Percentiles rank a stretch among this genome's conserved stretches.
These are phyloP conservation scores for Ensete ventricosum DNA, from an alignment of 176 grass and related monocot species.

Conservation along the genomic window DNA sequence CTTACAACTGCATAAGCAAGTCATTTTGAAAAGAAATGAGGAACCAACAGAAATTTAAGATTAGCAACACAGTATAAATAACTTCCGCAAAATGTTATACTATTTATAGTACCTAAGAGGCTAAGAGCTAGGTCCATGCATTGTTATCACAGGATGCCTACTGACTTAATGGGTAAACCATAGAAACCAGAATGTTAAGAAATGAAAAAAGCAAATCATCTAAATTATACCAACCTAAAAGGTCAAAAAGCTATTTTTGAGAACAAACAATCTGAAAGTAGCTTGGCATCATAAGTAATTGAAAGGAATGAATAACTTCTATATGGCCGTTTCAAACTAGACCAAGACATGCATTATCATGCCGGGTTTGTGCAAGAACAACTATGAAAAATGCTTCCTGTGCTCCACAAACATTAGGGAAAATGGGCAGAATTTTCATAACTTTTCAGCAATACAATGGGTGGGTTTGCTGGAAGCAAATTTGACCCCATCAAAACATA, in stretches of 20 bases:
- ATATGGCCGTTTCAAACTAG: background rate
- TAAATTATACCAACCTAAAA: background rate
- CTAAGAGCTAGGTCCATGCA: background rate
- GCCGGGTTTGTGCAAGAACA: background rate
- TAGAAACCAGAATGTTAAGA: background rate
- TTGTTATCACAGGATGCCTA: background rate
- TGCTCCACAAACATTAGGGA: too few species aligned
- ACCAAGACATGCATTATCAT: background rate
- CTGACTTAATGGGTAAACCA: background rate
- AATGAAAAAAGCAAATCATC: background rate
- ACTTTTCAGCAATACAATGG: background rate
- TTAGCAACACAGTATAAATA: background rate
- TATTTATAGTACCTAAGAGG: too few species aligned
- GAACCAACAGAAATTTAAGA: too few species aligned
- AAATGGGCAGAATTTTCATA: background rate
- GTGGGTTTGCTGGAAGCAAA: background rate
- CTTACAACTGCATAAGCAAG: constrained; percentile 69
- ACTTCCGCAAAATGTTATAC: too few species aligned
- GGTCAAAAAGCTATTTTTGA: background rate
- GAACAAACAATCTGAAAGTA: background rate
- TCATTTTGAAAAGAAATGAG: too few species aligned
- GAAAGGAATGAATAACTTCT: background rate
- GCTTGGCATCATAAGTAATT: background rate
- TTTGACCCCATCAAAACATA: background rate
- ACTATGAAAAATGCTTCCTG: background rate